These are phyloP conservation scores for Vitrella brassicaformis DNA, from an alignment of 73 alveolate genomes.

Conservation along the genomic window DNA sequence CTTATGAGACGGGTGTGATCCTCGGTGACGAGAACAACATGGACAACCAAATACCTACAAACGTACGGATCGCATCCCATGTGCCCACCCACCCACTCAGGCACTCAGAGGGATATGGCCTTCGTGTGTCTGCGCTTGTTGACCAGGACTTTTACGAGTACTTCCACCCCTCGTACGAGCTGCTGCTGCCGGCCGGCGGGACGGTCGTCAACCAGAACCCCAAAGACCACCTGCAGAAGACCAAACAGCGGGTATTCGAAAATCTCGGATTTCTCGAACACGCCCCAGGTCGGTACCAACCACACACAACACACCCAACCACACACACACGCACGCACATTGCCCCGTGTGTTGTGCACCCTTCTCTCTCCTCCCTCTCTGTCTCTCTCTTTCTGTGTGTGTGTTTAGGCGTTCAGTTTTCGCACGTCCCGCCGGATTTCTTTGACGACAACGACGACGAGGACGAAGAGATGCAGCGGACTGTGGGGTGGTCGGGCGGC, in stretches of 20 bases:
- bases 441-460: too few relatives aligned
- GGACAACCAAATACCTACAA: constrained; percentile 9
- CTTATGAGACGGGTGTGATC: constrained; percentile 87
- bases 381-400: not conserved
- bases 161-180: not conserved
- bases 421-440: not conserved
- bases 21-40: constrained; percentile 54
- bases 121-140: not conserved
- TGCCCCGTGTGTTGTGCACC: too few relatives aligned
- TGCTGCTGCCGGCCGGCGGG: not conserved
- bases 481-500: too few relatives aligned
- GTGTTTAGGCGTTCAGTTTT: not conserved
- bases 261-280: not conserved
- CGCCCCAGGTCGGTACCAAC: not conserved
- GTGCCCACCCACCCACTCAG: not conserved
- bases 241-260: not conserved
- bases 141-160: not conserved
- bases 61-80: not conserved
- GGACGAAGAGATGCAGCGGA: too few relatives aligned
- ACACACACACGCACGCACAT: not conserved
- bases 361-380: not conserved
- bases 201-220: not conserved
- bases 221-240: not conserved
- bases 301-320: not conserved
- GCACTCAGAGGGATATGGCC: not conserved